These are phyloP conservation scores for Lactarius hengduanensis DNA, from an alignment of 768 basidiomycete genomes.

Conservation along the genomic window DNA sequence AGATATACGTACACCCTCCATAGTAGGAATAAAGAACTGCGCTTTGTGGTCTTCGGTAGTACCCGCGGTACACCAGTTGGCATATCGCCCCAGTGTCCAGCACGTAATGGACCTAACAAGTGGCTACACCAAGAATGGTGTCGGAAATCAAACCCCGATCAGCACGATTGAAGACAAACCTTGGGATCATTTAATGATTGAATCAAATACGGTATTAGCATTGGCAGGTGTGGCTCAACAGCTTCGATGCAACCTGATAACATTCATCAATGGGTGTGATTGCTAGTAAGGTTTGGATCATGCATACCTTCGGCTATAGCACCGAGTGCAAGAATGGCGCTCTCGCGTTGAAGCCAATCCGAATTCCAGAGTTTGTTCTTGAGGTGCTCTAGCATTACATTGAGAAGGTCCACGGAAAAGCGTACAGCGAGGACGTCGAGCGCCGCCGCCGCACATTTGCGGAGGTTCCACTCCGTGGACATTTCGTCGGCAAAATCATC, in stretches of 20 bases:
- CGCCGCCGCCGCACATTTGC: conserved; percentile 97
- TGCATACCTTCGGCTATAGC: conserved; percentile 95
- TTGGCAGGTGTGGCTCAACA: conserved; percentile 92
- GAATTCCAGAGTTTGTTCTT: conserved; percentile 91
- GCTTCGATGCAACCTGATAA: conserved; percentile 88
- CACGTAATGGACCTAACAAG: conserved; percentile 98
- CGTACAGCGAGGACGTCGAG: conserved; percentile 95
- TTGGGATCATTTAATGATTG: conserved; percentile 88
- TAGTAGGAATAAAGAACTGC: conserved; percentile 91
- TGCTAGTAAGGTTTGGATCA: background rate
- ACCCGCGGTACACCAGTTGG: conserved; percentile 92
- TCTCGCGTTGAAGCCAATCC: conserved; percentile 94
- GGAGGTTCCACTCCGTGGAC: conserved; percentile 97
- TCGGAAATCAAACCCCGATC: conserved; percentile 15
- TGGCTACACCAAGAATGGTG: conserved; percentile 51
- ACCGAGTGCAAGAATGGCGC: conserved; percentile 92
- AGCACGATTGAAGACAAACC: conserved; percentile 43
- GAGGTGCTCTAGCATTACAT: conserved; percentile 82
- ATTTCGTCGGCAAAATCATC: conserved; percentile 96
- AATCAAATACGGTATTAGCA: conserved; percentile 89
- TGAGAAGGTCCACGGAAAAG: conserved; percentile 85
- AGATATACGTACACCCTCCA: conserved; percentile 78
- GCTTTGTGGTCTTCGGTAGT: conserved; percentile 85
- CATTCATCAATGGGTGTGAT: conserved; percentile 1
- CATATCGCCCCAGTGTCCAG: conserved; percentile 99